A percentile compares a stretch with the other conserved stretches of the same genome.
Evolutionary conservation across 495 filamentous ascomycete species (phyloP).

Genomic region (Tirmania nivea): DNA sequence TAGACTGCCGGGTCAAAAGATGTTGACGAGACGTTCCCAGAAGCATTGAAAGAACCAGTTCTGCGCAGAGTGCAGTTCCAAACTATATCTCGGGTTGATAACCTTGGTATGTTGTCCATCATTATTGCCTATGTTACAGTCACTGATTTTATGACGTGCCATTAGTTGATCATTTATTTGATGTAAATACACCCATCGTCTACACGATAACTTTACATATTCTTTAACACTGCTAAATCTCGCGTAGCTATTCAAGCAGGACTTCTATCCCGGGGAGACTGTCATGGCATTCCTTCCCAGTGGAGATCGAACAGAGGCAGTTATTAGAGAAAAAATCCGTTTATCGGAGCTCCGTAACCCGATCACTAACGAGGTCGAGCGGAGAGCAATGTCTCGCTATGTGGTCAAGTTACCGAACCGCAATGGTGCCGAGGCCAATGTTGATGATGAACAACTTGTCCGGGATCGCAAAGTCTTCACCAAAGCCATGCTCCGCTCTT

Average conservation of each 20-base stretch:
- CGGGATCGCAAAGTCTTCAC: conserved; percentile 87
- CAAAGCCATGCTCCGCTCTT: conserved; percentile 78
- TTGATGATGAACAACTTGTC: conserved; percentile 62
- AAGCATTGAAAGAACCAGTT: conserved; percentile 75
- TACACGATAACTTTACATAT: not conserved
- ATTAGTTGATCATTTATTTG: conserved; percentile 44
- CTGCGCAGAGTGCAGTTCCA: conserved; percentile 78
- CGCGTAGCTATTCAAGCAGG: conserved; percentile 61
- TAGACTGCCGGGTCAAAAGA: conserved; percentile 69
- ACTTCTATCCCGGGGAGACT: conserved; percentile 82
- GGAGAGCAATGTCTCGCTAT: conserved; percentile 48
- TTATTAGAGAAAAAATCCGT: conserved; percentile 69
- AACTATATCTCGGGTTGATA: conserved; percentile 74
- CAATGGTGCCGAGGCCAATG: conserved; percentile 43
- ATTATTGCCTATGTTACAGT: not conserved
- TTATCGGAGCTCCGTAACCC: conserved; percentile 36
- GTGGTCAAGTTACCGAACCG: conserved; percentile 51
- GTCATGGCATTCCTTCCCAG: conserved; percentile 52
- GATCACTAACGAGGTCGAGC: conserved; percentile 16
- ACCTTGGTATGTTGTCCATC: conserved; percentile 39
- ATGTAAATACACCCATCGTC: conserved; percentile 25
- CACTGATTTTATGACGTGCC: conserved; percentile 12
- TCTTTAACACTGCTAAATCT: not conserved
- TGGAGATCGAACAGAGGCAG: conserved; percentile 49
- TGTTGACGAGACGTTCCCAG: conserved; percentile 78